Evolutionary conservation across 257 asterid genomes (phyloP), one percentile per base, ranked within the genome.

Genomic region (Marsdenia floribunda): DNA sequence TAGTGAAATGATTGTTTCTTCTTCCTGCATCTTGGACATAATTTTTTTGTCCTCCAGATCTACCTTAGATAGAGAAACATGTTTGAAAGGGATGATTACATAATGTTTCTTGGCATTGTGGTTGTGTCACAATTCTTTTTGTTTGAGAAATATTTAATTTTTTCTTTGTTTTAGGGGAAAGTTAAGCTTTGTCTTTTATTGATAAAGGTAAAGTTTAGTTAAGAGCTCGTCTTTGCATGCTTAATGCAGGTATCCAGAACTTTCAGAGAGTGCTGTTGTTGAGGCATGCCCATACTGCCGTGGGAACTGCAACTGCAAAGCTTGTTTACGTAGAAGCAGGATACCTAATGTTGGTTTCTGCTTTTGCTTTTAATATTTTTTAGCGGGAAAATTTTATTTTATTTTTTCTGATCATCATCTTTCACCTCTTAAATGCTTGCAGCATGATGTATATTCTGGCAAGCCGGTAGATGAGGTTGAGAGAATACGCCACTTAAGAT

Each of bases 261-360:
- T 86, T 65, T 77, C 91, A 63, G 73, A 79, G 42, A 83, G 76
- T 76, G 86, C 75, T 66, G 38, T 87, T 70, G 86, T 84, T 1
- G 80, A 77, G 78, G 47, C 76, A 24, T 88, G 93, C 76, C 93
- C 93, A 11, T 75, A 63, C 71, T 88, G 93, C 79, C 84, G 90
- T 71, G 82, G 72, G n/a, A 83, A 55, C 29, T 88, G 91, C 88
- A 88, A 88, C 80, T 88, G 91, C 82, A 88, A 82, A 76, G 91
- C 84, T 78, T 88, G 93, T 81, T 77, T 88, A 69, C 82, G 85
- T 74, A 76, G 71, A 77, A 54, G 5, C 70, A 46, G 70, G 58
- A 26, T n/a, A 74, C 69, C 37, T 29, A 29, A 87, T 85, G 93
- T 86, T 73, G 12, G 84, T 26, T 66, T 55, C 65, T 65, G 53